phyloP scores from a whole-genome alignment of 208 protist genomes.

The Crithidia sp. region DNA sequence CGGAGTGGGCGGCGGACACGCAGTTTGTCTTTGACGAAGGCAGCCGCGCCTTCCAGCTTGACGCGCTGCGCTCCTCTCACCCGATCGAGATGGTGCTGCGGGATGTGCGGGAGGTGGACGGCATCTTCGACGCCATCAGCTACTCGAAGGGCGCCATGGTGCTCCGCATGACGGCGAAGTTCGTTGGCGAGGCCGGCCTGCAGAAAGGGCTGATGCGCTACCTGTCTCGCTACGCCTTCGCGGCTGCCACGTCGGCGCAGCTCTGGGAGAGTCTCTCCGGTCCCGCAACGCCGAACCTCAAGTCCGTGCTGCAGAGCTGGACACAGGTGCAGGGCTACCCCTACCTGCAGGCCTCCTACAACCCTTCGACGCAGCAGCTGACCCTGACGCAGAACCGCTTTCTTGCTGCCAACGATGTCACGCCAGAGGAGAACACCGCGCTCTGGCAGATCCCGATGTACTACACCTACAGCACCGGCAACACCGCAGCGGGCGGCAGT shows the following conservation, averaged over 20 bases:
- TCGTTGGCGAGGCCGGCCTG: constrained; percentile 85
- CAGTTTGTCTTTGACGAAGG: constrained; percentile 81
- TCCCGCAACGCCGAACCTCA: constrained; percentile 62
- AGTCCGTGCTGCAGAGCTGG: constrained; percentile 69
- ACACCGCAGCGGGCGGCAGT: constrained; percentile 18
- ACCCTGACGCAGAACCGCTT: constrained; percentile 52
- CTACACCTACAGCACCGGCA: constrained; percentile 32
- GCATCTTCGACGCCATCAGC: constrained; percentile 94
- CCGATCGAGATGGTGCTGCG: constrained; percentile 90
- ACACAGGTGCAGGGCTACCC: constrained; percentile 80
- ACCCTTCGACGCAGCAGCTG: constrained; percentile 13
- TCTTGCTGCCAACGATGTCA: constrained; percentile 42
- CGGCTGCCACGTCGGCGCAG: constrained; percentile 80
- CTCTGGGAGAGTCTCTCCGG: constrained; percentile 86
- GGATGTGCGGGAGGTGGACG: constrained; percentile 88
- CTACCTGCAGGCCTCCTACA: constrained; percentile 44
- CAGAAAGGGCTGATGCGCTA: constrained; percentile 77
- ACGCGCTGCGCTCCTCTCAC: constrained; percentile 87
- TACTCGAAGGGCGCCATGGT: constrained; percentile 90
- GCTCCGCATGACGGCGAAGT: constrained; percentile 87
- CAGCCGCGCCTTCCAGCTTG: constrained; percentile 76
- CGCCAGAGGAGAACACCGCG: constrained; percentile 42
- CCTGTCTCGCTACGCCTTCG: constrained; percentile 74
- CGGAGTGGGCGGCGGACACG: constrained; percentile 78
- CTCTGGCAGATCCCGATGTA: constrained; percentile 76